Base-by-base conservation (phyloP, 768 basidiomycete genomes). In the Obba rivulosa region DNA sequence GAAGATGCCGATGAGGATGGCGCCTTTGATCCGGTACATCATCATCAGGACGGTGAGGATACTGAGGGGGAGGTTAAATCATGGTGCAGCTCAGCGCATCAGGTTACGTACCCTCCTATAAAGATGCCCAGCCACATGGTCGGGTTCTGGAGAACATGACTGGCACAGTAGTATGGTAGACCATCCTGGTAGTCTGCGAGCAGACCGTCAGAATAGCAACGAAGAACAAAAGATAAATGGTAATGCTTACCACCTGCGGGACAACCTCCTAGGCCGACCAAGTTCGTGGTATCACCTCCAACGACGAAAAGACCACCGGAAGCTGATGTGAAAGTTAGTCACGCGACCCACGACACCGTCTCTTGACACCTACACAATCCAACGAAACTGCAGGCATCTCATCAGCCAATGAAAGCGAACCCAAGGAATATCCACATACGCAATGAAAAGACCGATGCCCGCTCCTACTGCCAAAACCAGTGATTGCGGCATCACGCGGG, bases 101-200 rank as follows among this genome's bases (percentile, higher is more conserved):
- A 31, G 25, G 43, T 31, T 25, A 44, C 80, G 20, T 59, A 85
- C 83, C 90, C 90, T 55, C 91, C 91, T 5, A 81, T 69, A 64
- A 90, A 88, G 48, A 92, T 78, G 31, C 91, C 91, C n/a, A 92
- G 67, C 91, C 91, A 93, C 71, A 88, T 81, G 9, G 83, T 87
- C 1, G 89, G 87, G 53, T 69, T 83, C 34, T 77, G 81, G 22
- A 93, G 68, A 3, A 88, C 83, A 35, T 77, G 79, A 13, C 69
- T 62, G 3, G 67, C 69, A 55, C 91, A 93, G 66, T 78, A 89
- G 44, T 74, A 58, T 4, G 79, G 72, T 23, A 89, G 67, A 0
- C 61, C 51, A 42, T 63, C 63, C 43, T 74, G 28, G 59, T 72
- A 78, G 58, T 86, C 75, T 66, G 53, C 10, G 18, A 31, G 28